Evolutionary conservation across 2,329 filamentous ascomycete genomes (phyloP), one percentile per base, ranked within the genome.

Genomic region (Intubia oerlemansii): DNA sequence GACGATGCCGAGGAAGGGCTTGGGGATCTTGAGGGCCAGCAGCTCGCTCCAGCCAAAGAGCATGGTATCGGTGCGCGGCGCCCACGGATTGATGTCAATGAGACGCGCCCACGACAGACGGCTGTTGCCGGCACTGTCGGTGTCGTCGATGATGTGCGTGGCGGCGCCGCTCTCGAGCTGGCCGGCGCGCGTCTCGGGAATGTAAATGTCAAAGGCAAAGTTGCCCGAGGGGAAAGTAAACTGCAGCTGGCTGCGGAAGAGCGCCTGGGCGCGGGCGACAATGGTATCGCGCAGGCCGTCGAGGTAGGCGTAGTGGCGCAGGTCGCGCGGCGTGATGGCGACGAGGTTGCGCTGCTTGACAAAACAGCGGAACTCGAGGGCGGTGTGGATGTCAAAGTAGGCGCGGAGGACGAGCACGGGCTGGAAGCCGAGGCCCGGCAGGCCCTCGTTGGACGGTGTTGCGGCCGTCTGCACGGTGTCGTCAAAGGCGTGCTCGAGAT

Each of bases 41-140:
- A 98, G 59, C 52, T 95, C 85, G 35, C 75, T 47, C 88, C 88
- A 98, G 24, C 71, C 74, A 46, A 92, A 98, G 1, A 93, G 57
- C 25, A 95, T 50, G 5, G 79, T 75, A 52, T 98, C 88, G 0
- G 88, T 98, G 34, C 80, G 61, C 24, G 70, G 66, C 1, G 85
- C 85, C 80, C 85, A 98, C 0, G 88, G 81, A 43, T 95, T 95
- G 43, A 98, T 77, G 45, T 98, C 88, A 27, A 98, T 74, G 9
- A 98, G 57, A 54, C 82, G 77, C 3, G 90, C 78, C 27, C 67
- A 62, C 27, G 79, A 68, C 31, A 90, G 64, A 2, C 75, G 44
- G 31, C 52, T 46, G 52, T 32, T 42, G 21, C 48, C 44, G 17
- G 48, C 41, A 21, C 8, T 8, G 19, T 21, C 19, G 8, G 19